phyloP scores from a whole-genome alignment of 1,284 basidiomycete species.

The Cryptococcus depauperatus region DNA sequence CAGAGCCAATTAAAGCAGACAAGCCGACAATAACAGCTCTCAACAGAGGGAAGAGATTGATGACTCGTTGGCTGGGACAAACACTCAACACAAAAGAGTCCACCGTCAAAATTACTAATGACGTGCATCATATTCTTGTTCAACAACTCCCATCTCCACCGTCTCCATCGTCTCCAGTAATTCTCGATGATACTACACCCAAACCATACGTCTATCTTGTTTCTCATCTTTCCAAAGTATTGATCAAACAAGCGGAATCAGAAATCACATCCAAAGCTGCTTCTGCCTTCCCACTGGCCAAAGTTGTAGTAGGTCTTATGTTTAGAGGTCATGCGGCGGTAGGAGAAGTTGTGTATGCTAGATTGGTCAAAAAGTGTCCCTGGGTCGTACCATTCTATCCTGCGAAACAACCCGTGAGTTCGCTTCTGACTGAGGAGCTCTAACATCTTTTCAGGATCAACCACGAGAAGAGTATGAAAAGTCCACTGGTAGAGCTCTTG shows the following conservation, averaged over 20 bases:
- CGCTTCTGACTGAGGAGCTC: neutral
- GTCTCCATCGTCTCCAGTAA: constrained; percentile 44
- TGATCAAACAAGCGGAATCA: constrained; percentile 87
- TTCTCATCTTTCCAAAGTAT: constrained; percentile 76
- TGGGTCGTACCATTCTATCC: constrained; percentile 49
- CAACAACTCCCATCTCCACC: constrained; percentile 38
- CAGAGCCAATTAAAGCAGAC: constrained; percentile 63
- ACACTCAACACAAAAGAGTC: constrained; percentile 63
- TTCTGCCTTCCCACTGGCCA: constrained; percentile 73
- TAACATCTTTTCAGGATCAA: constrained; percentile 35
- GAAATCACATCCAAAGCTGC: constrained; percentile 85
- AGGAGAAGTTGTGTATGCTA: constrained; percentile 71
- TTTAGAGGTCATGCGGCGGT: constrained; percentile 53
- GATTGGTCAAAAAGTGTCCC: constrained; percentile 70
- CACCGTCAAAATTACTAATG: constrained; percentile 62
- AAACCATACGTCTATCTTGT: constrained; percentile 62
- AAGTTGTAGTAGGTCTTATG: constrained; percentile 63
- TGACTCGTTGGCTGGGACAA: constrained; percentile 86
- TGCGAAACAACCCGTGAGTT: constrained; percentile 32
- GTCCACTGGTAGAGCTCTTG: constrained; percentile 53
- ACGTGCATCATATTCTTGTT: constrained; percentile 55
- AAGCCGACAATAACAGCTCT: constrained; percentile 48
- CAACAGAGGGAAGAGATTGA: constrained; percentile 62
- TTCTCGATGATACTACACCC: constrained; percentile 30
- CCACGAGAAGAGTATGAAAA: constrained; percentile 56